A percentile compares a stretch with the other conserved stretches of the same genome.
Evolutionary conservation across 2,329 filamentous ascomycete genomes (phyloP).

Genomic region (Stemphylium lycopersici): DNA sequence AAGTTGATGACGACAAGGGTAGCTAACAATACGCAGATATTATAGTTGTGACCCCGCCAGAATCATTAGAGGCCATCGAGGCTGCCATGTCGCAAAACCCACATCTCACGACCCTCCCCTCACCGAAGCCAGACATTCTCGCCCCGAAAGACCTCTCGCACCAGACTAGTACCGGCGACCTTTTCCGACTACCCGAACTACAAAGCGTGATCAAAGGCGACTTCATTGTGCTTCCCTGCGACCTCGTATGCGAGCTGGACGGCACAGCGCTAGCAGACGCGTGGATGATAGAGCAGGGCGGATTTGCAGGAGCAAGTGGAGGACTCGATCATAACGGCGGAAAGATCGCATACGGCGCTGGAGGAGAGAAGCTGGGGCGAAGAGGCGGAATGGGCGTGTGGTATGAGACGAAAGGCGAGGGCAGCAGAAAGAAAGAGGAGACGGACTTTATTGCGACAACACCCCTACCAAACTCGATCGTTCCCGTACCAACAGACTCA

Average conservation of each 20-base stretch:
- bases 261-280: conserved; percentile 83
- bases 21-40: conserved; percentile 47
- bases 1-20: neutral
- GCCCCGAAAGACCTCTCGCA: conserved; percentile 77
- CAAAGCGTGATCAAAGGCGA: conserved; percentile 79
- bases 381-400: conserved; percentile 87
- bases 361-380: conserved; percentile 63
- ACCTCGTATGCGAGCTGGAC: conserved; percentile 87
- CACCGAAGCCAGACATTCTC: conserved; percentile 75
- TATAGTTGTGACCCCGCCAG: conserved; percentile 63
- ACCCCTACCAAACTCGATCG: conserved; percentile 64
- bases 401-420: conserved; percentile 83
- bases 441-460: conserved; percentile 88
- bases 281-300: conserved; percentile 86
- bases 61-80: conserved; percentile 69
- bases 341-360: conserved; percentile 56
- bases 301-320: conserved; percentile 65
- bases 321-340: conserved; percentile 51
- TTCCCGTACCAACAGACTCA: conserved; percentile 67
- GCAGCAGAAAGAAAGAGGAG: conserved; percentile 84
- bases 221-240: conserved; percentile 90
- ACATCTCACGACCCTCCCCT: conserved; percentile 74
- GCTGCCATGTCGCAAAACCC: conserved; percentile 77
- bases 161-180: conserved; percentile 87
- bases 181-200: conserved; percentile 83